Conservation (phyloP, 179 eudicot species). For the Carnegiea gigantea region DNA sequence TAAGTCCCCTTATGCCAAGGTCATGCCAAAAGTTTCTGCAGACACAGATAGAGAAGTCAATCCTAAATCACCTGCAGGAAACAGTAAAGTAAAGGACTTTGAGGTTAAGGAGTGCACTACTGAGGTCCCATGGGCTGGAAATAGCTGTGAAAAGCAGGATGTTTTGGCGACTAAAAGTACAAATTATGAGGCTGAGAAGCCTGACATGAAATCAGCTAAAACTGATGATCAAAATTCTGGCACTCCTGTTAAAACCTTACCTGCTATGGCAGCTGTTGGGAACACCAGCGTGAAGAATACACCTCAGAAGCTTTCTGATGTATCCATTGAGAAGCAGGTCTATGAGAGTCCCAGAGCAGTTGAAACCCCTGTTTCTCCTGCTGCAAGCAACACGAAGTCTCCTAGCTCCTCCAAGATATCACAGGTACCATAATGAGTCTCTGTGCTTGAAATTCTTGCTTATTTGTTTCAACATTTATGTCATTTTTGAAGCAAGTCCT, state of each 20-base stretch:
- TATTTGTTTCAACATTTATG: not conserved
- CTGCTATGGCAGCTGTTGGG: constrained; percentile 34
- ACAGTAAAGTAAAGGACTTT: constrained; percentile 33
- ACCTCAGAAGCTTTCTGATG: constrained; percentile 35
- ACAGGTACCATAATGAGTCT: constrained; percentile 38
- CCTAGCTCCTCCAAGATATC: constrained; percentile 48
- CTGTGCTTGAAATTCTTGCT: not conserved
- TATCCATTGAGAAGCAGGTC: constrained; percentile 34
- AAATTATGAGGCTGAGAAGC: constrained; percentile 34
- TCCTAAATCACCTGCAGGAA: constrained; percentile 36
- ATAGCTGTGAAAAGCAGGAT: constrained; percentile 47
- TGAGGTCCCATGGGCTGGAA: constrained; percentile 44
- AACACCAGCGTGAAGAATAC: constrained; percentile 27
- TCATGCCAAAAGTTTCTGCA: constrained; percentile 43
- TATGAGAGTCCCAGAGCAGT: constrained; percentile 35
- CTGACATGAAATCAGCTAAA: constrained; percentile 35
- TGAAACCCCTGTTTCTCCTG: constrained; percentile 47
- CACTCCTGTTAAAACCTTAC: constrained; percentile 44
- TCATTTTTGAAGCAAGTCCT: not conserved
- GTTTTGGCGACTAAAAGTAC: constrained; percentile 43
- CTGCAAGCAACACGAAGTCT: constrained; percentile 39
- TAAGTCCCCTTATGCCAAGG: constrained; percentile 43
- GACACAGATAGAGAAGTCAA: constrained; percentile 38
- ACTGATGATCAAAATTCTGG: constrained; percentile 47
- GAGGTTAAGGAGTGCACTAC: constrained; percentile 46